Percentiles rank a stretch among this genome's conserved stretches.
phyloP scores from a whole-genome alignment of 2,329 filamentous ascomycete species.

The Stylonectria norvegica region DNA sequence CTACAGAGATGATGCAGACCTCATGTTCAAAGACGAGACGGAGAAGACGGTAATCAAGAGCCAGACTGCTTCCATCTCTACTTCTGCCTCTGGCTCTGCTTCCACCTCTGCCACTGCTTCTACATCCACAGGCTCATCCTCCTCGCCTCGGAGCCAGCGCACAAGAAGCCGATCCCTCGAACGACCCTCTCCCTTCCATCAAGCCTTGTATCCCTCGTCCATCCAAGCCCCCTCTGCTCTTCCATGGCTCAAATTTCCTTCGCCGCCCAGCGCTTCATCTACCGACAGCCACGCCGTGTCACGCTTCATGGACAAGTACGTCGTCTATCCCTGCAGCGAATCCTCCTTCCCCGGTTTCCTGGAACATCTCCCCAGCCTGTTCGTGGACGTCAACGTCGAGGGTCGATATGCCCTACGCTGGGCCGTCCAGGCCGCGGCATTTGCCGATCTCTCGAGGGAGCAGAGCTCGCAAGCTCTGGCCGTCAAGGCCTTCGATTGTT shows the following conservation, averaged over 20 bases:
- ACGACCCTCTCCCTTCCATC: constrained; percentile 1
- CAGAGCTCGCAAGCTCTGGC: constrained; percentile 17
- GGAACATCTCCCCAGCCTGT: constrained; percentile 36
- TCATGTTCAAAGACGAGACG: constrained; percentile 37
- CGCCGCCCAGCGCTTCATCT: neutral
- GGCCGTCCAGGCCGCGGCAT: constrained; percentile 36
- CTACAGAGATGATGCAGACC: constrained; percentile 36
- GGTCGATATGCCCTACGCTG: constrained; percentile 37
- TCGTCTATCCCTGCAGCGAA: constrained; percentile 36
- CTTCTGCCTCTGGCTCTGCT: constrained; percentile 1
- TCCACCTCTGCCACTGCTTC: constrained; percentile 3
- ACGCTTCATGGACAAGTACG: constrained; percentile 37
- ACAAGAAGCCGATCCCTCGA: constrained; percentile 18
- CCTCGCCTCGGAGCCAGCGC: constrained; percentile 3
- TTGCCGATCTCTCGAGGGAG: constrained; percentile 32
- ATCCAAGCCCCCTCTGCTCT: constrained; percentile 6
- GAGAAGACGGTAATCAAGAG: constrained; percentile 25
- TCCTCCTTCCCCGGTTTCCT: constrained; percentile 37
- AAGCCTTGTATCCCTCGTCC: neutral
- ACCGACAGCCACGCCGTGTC: constrained; percentile 29
- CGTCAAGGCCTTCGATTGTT: constrained; percentile 31
- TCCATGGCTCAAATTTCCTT: constrained; percentile 24
- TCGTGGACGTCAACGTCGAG: constrained; percentile 36
- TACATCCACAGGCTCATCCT: constrained; percentile 2
- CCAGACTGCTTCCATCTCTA: constrained; percentile 6